These are phyloP conservation scores for Heteromeles arbutifolia DNA, from an alignment of 306 rosid genomes.

Conservation along the genomic window DNA sequence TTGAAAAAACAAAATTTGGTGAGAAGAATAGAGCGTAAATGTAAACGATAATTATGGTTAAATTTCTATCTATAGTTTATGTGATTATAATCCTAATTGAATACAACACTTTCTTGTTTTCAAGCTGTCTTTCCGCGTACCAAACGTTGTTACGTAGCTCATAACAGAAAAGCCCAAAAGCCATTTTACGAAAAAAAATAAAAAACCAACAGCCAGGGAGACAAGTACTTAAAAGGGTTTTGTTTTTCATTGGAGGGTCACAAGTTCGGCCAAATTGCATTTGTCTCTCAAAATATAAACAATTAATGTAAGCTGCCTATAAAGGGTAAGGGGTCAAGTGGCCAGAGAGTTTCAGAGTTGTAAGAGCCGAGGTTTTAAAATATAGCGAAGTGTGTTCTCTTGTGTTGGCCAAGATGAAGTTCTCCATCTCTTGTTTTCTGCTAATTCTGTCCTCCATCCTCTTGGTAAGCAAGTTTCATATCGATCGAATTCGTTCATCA, in stretches of 20 bases:
- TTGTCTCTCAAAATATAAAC: neutral
- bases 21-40: too few relatives aligned
- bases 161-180: too few relatives aligned
- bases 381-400: neutral
- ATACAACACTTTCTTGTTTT: too few relatives aligned
- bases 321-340: neutral
- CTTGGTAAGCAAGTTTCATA: constrained; percentile 38
- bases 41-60: too few relatives aligned
- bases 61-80: too few relatives aligned
- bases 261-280: neutral
- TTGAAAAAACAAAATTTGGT: too few relatives aligned
- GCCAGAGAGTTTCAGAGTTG: neutral
- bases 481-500: neutral
- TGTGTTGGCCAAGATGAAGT: constrained; percentile 32
- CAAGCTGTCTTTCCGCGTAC: too few relatives aligned
- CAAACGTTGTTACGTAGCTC: too few relatives aligned
- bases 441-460: constrained; percentile 31
- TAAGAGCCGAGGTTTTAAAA: neutral
- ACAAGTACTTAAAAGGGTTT: neutral
- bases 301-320: neutral
- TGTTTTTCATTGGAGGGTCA: neutral
- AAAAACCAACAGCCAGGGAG: too few relatives aligned
- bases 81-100: too few relatives aligned
- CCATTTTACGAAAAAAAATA: too few relatives aligned
- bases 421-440: constrained; percentile 25